These are phyloP conservation scores for Aspergillus sp. DNA, from an alignment of 2,329 filamentous ascomycete species.

Conservation along the genomic window DNA sequence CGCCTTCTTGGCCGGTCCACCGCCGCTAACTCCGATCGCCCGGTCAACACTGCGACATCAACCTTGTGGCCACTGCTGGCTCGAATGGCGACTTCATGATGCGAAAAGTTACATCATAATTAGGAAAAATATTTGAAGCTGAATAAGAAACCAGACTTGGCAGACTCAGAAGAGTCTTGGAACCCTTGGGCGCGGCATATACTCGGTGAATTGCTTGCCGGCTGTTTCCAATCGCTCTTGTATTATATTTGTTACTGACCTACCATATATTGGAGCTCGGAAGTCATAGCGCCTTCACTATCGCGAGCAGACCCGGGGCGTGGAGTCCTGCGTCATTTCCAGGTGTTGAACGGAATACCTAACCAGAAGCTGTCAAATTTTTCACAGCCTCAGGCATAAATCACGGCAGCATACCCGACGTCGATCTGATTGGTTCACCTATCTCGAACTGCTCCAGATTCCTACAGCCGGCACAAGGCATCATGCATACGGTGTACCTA, in stretches of 20 bases:
- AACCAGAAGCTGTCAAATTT: no score
- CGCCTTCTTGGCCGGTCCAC: conserved; percentile 19
- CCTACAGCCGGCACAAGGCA: no score
- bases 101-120: conserved; percentile 3
- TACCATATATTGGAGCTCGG: background rate
- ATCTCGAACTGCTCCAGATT: background rate
- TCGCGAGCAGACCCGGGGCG: background rate
- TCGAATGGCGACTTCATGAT: background rate
- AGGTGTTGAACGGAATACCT: background rate
- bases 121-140: background rate
- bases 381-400: conserved; percentile 2
- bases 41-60: conserved; percentile 13
- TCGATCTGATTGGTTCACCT: background rate
- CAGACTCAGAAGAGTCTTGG: background rate
- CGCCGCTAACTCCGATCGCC: conserved; percentile 19
- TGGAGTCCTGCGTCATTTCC: background rate
- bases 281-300: background rate
- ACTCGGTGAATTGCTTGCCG: background rate
- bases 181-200: background rate
- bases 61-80: background rate
- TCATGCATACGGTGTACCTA: no score
- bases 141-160: background rate
- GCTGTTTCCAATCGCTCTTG: background rate
- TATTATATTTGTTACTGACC: background rate
- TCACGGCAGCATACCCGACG: background rate